Percentiles rank a stretch among this genome's conserved stretches.
Evolutionary conservation across 1,284 basidiomycete species (phyloP).

Genomic region (Volvariella surrecta): DNA sequence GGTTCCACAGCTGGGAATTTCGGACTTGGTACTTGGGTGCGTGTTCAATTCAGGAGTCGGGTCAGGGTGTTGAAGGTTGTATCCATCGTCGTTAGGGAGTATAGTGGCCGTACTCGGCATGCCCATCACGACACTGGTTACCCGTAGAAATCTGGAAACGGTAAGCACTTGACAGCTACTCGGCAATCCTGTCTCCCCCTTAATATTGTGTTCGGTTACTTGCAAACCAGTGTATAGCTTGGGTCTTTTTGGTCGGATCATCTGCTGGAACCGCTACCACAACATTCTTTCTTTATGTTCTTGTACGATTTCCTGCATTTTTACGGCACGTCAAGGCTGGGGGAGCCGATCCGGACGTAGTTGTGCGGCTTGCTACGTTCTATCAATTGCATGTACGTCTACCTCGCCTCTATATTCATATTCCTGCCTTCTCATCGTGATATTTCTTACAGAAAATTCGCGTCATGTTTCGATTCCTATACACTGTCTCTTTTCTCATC

Average conservation of each 20-base stretch:
- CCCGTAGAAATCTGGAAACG: slow-evolving; percentile 43
- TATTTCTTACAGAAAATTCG: slow-evolving; percentile 41
- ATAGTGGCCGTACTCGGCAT: slow-evolving; percentile 52
- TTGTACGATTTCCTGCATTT: slow-evolving; percentile 58
- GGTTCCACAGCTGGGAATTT: slow-evolving; percentile 67
- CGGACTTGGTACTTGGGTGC: slow-evolving; percentile 49
- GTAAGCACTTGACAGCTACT: slow-evolving; percentile 27
- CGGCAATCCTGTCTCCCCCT: slow-evolving; percentile 2
- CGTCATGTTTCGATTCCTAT: slow-evolving; percentile 61
- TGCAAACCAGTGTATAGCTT: slow-evolving; percentile 44
- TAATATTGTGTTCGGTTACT: slow-evolving; percentile 2
- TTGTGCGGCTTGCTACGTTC: slow-evolving; percentile 60
- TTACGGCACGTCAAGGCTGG: slow-evolving; percentile 57
- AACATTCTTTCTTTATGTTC: slow-evolving; percentile 56
- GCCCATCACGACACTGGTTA: slow-evolving; percentile 54
- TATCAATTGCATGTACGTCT: slow-evolving; percentile 64
- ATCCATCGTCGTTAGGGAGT: slow-evolving; percentile 37
- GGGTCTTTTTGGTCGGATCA: slow-evolving; percentile 62
- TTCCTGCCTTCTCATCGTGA: slow-evolving; percentile 6
- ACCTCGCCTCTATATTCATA: slow-evolving; percentile 3
- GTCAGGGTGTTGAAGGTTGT: too few relatives aligned
- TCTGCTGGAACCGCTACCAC: slow-evolving; percentile 55
- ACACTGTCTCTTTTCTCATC: slow-evolving; percentile 55
- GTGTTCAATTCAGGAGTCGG: slow-evolving; percentile 11
- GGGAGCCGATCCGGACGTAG: slow-evolving; percentile 61